These are phyloP conservation scores for Astrephomene gubernaculifera DNA, from an alignment of 139 green algal genomes.

Conservation along the genomic window DNA sequence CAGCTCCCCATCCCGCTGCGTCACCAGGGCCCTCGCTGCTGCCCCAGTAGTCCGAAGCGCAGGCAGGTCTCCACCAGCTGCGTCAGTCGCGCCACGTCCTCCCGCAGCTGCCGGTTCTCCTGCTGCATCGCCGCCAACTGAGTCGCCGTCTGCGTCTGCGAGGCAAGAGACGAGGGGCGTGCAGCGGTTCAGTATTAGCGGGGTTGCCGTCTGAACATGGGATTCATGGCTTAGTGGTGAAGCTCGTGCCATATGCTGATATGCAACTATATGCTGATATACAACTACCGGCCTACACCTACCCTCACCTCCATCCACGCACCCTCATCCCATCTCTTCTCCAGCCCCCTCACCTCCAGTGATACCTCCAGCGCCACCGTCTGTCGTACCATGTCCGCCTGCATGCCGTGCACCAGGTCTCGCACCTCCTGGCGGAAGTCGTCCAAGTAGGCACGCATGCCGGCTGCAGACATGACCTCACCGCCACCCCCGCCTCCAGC, in stretches of 20 bases:
- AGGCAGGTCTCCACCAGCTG: neutral
- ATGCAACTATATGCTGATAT: neutral
- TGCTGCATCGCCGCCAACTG: constrained; percentile 15
- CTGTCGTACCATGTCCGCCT: constrained; percentile 33
- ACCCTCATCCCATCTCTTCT: too few relatives aligned
- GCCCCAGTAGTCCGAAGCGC: constrained; percentile 25
- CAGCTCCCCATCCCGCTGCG: too few relatives aligned
- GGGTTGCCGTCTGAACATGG: too few relatives aligned
- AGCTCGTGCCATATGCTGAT: too few relatives aligned
- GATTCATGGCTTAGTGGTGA: too few relatives aligned
- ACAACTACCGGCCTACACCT: too few relatives aligned
- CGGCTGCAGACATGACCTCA: neutral
- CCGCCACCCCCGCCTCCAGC: neutral
- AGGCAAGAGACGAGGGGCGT: neutral
- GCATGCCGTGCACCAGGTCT: constrained; percentile 2
- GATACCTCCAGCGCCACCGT: neutral
- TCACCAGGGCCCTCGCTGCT: constrained; percentile 7
- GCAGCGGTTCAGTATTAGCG: neutral
- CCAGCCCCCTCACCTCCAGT: too few relatives aligned
- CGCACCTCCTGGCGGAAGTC: constrained; percentile 32
- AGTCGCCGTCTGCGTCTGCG: neutral
- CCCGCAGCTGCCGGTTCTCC: constrained; percentile 5
- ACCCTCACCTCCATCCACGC: neutral
- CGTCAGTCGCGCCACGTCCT: neutral
- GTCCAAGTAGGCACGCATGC: constrained; percentile 1